Evolutionary conservation across 75 land plant species (phyloP).

Genomic region (Azolla pinnata): DNA sequence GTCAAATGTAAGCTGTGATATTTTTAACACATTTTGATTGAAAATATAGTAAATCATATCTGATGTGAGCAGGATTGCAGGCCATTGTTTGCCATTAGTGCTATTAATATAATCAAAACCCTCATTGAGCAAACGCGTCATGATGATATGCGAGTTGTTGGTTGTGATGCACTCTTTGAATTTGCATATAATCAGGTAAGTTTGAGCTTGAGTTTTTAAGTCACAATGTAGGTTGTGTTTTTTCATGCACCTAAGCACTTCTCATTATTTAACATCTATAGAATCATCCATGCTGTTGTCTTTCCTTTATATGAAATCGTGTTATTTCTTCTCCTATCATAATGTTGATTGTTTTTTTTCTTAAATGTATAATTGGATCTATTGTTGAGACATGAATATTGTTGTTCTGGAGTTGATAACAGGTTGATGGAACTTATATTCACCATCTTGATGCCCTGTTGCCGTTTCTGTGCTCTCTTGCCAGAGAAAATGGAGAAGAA

Average conservation of each 20-base stretch:
- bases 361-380: no score
- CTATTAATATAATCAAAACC: constrained; percentile 43
- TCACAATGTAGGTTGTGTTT: not conserved
- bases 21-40: no score
- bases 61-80: constrained; percentile 26
- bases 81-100: constrained; percentile 71
- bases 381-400: no score
- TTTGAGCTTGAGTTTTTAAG: no score
- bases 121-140: constrained; percentile 69
- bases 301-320: no score
- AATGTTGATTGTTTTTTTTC: no score
- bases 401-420: no score
- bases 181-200: constrained; percentile 67
- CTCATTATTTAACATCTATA: no score
- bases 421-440: constrained; percentile 86
- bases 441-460: constrained; percentile 71
- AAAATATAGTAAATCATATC: not conserved
- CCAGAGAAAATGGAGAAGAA: constrained; percentile 58
- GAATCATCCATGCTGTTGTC: no score
- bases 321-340: no score
- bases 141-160: constrained; percentile 63
- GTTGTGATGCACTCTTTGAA: constrained; percentile 53
- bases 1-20: constrained; percentile 68
- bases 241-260: no score
- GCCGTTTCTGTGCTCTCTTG: constrained; percentile 68